A percentile compares a stretch with the other conserved stretches of the same genome.
phyloP scores from a whole-genome alignment of 1,139 yeast genomes.

The Sugiyamaella sp. region DNA sequence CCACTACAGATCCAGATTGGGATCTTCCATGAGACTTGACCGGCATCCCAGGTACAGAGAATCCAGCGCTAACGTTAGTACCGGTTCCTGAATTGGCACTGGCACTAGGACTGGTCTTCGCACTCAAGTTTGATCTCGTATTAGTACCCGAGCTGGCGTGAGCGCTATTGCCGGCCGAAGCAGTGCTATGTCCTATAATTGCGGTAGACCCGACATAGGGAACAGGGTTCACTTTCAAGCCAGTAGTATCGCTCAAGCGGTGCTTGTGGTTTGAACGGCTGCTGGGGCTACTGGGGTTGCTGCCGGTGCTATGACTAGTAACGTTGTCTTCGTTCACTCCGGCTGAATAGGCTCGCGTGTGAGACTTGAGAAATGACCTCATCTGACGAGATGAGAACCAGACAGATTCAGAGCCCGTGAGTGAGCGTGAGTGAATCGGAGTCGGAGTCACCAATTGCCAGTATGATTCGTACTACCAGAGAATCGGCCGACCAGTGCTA shows the following conservation, averaged over 20 bases:
- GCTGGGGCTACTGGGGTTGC: neutral
- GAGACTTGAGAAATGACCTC: conserved; percentile 34
- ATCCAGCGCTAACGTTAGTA: neutral
- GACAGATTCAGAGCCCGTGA: too few relatives aligned
- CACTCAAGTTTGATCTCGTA: neutral
- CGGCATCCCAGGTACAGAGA: neutral
- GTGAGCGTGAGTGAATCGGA: too few relatives aligned
- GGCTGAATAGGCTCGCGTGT: conserved; percentile 29
- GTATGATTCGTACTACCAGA: too few relatives aligned
- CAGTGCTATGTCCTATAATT: neutral
- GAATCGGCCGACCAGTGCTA: too few relatives aligned
- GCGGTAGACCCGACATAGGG: conserved; percentile 1
- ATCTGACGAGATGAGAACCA: conserved; percentile 17
- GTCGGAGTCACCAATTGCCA: too few relatives aligned
- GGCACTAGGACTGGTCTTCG: neutral
- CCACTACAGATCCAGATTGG: neutral
- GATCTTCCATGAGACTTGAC: neutral
- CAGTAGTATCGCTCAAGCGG: conserved; percentile 16
- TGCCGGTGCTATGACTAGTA: neutral
- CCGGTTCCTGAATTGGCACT: neutral
- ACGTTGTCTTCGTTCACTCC: conserved; percentile 18
- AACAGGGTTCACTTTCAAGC: conserved; percentile 1
- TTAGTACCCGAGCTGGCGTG: too few relatives aligned
- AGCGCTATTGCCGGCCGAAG: neutral
- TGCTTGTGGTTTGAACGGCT: conserved; percentile 9